These are phyloP conservation scores for Lavandula angustifolia DNA, from an alignment of 257 asterid species.

Conservation along the genomic window DNA sequence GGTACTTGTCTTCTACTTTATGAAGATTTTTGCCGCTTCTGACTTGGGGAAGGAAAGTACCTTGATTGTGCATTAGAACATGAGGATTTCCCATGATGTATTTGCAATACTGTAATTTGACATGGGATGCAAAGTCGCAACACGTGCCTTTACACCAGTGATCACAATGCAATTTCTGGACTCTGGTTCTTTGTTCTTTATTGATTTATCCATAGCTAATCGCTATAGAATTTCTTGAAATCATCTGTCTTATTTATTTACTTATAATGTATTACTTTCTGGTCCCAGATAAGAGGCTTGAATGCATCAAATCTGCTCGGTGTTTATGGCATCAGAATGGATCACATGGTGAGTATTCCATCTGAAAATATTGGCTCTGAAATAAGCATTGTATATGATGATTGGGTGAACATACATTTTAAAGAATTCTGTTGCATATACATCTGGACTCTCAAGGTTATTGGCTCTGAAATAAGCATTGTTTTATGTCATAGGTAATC, in stretches of 20 bases:
- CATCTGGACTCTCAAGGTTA: too few relatives aligned
- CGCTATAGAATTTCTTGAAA: constrained; percentile 1
- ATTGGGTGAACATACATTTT: not conserved
- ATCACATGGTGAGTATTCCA: constrained; percentile 66
- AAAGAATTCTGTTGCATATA: not conserved
- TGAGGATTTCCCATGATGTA: not conserved
- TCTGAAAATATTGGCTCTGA: constrained; percentile 16
- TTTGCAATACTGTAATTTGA: constrained; percentile 1
- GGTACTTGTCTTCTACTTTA: constrained; percentile 1
- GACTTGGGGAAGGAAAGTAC: not conserved
- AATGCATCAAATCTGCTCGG: constrained; percentile 39
- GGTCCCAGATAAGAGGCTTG: constrained; percentile 50
- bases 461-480: too few relatives aligned
- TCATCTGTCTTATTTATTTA: constrained; percentile 17
- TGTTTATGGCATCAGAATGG: constrained; percentile 75
- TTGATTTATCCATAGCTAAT: constrained; percentile 12
- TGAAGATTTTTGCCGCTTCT: not conserved
- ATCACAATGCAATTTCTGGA: constrained; percentile 5
- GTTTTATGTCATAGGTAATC: not conserved
- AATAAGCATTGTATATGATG: not conserved
- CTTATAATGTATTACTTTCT: not conserved
- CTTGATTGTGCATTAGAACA: not conserved
- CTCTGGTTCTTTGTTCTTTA: not conserved
- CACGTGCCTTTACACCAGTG: not conserved
- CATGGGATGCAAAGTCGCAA: not conserved